Evolutionary conservation across 495 filamentous ascomycete species (phyloP), one percentile per base, ranked within the genome.

Genomic region (Xylaria venustula): DNA sequence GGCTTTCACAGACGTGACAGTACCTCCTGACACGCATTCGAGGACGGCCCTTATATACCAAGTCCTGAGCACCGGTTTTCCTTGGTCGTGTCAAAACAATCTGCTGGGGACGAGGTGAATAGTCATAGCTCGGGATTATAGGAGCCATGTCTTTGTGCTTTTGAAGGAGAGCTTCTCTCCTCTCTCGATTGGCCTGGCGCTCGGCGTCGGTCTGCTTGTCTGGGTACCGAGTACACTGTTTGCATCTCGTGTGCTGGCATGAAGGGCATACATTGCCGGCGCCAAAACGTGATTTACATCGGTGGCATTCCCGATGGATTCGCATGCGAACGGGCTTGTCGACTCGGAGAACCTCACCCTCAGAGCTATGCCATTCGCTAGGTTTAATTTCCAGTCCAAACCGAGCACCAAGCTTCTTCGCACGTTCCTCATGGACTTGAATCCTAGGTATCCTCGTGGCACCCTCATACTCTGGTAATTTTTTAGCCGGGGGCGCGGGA

Each of bases 251-350:
- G 74, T 95, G 91, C 60, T 87, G 80, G 74, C 91, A 95, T 34
- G 83, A 84, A 63, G 77, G 72, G 73, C 91, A 95, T 44, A 85
- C 75, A 68, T 86, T 91, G 58, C 87, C 85, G 19, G 81, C 71
- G 49, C 89, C 90, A 71, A 88, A 95, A 17, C 81, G 81, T 3
- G 87, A 86, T 62, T 88, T 81, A 72, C 91, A 95, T 59, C 82
- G 83, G 69, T 95, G 91, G 67, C 91, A 95, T 56, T 80, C 86
- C 54, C 90, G 88, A 65, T 90, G 93, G 36, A 97, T 88, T 32
- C 93, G 85, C 89, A 98, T 95, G 63, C 91, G 89, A 62, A 97
- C 91, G 17, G 90, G 86, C 74, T 93, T 96, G 71, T 93, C 86
- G 17, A 97, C 87, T 25, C 93, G 89, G 48, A 87, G 75, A 20